phyloP scores from a whole-genome alignment of 768 basidiomycete genomes.

The Exsudoporus frostii region DNA sequence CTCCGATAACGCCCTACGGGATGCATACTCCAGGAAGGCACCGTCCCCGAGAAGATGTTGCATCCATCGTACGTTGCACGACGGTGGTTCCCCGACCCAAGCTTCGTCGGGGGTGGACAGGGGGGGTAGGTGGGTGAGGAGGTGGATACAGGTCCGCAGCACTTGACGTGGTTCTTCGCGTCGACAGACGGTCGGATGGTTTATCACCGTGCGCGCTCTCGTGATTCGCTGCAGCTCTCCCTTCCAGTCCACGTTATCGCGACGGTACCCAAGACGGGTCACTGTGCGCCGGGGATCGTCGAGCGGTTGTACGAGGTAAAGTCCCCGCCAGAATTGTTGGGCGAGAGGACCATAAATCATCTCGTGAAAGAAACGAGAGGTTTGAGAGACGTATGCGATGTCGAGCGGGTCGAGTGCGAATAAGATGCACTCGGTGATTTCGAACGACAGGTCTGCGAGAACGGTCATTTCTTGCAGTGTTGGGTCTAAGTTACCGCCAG shows the following conservation, averaged over 20 bases:
- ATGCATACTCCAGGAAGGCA: conserved; percentile 36
- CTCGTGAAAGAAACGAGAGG: conserved; percentile 40
- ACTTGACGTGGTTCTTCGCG: conserved; percentile 42
- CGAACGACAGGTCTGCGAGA: conserved; percentile 49
- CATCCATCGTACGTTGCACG: conserved; percentile 53
- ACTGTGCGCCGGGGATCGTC: conserved; percentile 61
- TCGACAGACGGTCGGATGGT: conserved; percentile 32
- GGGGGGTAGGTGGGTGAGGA: conserved; percentile 44
- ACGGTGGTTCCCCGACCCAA: conserved; percentile 35
- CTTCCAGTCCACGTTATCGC: conserved; percentile 47
- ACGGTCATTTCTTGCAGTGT: neutral
- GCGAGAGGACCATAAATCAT: conserved; percentile 48
- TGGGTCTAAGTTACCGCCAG: neutral
- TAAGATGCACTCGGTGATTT: conserved; percentile 59
- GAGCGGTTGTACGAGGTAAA: conserved; percentile 61
- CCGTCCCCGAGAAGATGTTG: conserved; percentile 41
- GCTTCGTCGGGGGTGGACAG: conserved; percentile 24
- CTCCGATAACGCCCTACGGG: conserved; percentile 24
- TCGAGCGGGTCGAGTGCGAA: conserved; percentile 58
- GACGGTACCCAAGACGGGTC: conserved; percentile 30
- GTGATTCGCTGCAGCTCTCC: conserved; percentile 50
- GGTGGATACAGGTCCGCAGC: conserved; percentile 49
- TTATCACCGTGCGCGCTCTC: conserved; percentile 50
- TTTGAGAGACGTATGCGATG: conserved; percentile 51
- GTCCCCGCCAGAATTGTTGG: conserved; percentile 52